phyloP scores from a whole-genome alignment of 2,329 filamentous ascomycete species.

The Beauveria scarabaeidicola region DNA sequence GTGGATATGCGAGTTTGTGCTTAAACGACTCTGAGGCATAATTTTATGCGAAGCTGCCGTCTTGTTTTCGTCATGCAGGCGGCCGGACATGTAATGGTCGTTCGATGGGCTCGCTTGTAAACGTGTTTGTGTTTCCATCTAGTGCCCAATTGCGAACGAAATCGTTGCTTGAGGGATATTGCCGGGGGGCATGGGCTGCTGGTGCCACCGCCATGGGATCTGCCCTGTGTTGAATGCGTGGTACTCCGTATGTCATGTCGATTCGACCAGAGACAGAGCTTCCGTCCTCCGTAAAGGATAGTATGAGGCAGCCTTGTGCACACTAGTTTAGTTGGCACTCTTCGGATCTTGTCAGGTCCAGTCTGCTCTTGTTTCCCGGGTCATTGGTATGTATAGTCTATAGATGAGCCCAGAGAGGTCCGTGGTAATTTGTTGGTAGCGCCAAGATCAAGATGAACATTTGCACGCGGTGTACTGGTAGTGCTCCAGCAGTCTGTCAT shows the following conservation, averaged over 20 bases:
- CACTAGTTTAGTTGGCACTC: background rate
- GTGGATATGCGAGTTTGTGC: background rate
- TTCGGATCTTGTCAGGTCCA: no score
- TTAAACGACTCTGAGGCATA: background rate
- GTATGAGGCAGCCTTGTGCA: background rate
- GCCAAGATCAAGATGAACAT: constrained; percentile 1
- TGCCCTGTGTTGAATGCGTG: background rate
- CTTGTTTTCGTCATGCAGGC: background rate
- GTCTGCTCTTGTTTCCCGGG: background rate
- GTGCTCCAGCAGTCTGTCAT: background rate
- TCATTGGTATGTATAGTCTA: background rate
- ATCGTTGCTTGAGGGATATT: background rate
- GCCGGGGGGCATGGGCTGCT: no score
- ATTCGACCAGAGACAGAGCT: background rate
- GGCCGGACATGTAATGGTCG: background rate
- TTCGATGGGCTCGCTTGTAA: background rate
- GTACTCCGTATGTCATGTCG: background rate
- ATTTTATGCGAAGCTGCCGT: background rate
- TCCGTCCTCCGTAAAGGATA: background rate
- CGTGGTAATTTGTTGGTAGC: background rate
- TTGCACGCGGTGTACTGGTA: background rate
- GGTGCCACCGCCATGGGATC: background rate
- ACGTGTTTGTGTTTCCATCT: background rate
- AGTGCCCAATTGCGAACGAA: background rate
- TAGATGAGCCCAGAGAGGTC: background rate